These are phyloP conservation scores for Endocalyx cinctus DNA, from an alignment of 2,329 filamentous ascomycete species.

Conservation along the genomic window DNA sequence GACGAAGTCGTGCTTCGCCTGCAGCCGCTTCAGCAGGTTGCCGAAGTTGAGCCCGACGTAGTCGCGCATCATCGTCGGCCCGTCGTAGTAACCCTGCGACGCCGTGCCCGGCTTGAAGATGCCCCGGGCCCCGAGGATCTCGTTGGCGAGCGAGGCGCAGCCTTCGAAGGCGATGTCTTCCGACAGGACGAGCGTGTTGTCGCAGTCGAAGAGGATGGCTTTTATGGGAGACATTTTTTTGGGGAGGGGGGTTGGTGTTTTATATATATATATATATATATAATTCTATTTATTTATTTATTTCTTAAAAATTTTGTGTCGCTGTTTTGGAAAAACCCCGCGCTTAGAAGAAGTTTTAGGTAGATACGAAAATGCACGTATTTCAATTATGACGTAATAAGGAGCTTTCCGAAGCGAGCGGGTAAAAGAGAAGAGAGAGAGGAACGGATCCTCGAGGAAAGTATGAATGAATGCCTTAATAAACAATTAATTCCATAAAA, in stretches of 20 bases:
- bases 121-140: constrained; percentile 66
- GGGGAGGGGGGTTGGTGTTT: neutral
- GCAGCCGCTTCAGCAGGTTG: constrained; percentile 61
- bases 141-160: constrained; percentile 83
- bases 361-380: too few species aligned
- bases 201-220: constrained; percentile 64
- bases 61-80: constrained; percentile 72
- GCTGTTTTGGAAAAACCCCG: too few species aligned
- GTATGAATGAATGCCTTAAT: too few species aligned
- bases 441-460: too few species aligned
- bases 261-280: too few species aligned
- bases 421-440: too few species aligned
- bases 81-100: constrained; percentile 71
- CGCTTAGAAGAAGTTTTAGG: too few species aligned
- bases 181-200: constrained; percentile 92
- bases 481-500: too few species aligned
- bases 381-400: too few species aligned
- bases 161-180: constrained; percentile 89
- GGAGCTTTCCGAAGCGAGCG: too few species aligned
- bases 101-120: constrained; percentile 35
- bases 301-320: too few species aligned
- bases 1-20: constrained; percentile 69
- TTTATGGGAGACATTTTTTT: constrained; percentile 6
- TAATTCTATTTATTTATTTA: too few species aligned
- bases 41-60: constrained; percentile 95